Evolutionary conservation across 2,329 filamentous ascomycete species (phyloP), one percentile per base, ranked within the genome.

Genomic region (Epichloe typhina): DNA sequence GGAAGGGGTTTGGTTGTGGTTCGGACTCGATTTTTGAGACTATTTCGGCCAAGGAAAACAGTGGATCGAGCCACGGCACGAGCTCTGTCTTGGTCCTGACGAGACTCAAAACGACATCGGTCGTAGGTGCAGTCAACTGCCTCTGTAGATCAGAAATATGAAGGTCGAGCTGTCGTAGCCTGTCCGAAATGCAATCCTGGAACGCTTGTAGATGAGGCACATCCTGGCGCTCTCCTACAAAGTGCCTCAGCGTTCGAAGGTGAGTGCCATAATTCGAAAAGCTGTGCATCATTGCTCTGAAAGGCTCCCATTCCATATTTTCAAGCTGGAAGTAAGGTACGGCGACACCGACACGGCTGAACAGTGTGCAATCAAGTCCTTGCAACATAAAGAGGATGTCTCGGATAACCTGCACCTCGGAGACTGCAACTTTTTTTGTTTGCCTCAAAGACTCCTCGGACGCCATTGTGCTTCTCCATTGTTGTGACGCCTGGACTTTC

Each of bases 341-440:
- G 0, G 71, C 69, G 6, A 62, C 56, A 13, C 68, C 70, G 46
- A 71, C 60, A 3, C 57, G 21, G 51, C 68, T 69, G 59, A 90
- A 95, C 1, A 95, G 62, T 2, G 81, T 83, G 2, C 86, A 91
- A 5, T 82, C 77, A 4, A 93, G 69, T 0, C 90, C 90, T 50
- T 81, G 79, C 0, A 97, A 75, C 87, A 96, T 94, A 59, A 88
- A 91, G 0, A 96, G 71, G 0, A 81, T 78, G 50, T 97, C 89
- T 46, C 88, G 80, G 26, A 90, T 69, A 11, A 83, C 71, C 55
- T 90, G 82, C 1, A 86, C 70, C 62, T 95, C 90, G 0, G 84
- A 79, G 5, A 91, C 70, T 1, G 66, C 59, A 0, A 70, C 63
- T 51, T 73, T 74, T 35, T 35, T 65, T 66, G 64, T 54, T 36